These are phyloP conservation scores for Xylaria cubensis DNA, from an alignment of 495 filamentous ascomycete genomes.

Conservation along the genomic window DNA sequence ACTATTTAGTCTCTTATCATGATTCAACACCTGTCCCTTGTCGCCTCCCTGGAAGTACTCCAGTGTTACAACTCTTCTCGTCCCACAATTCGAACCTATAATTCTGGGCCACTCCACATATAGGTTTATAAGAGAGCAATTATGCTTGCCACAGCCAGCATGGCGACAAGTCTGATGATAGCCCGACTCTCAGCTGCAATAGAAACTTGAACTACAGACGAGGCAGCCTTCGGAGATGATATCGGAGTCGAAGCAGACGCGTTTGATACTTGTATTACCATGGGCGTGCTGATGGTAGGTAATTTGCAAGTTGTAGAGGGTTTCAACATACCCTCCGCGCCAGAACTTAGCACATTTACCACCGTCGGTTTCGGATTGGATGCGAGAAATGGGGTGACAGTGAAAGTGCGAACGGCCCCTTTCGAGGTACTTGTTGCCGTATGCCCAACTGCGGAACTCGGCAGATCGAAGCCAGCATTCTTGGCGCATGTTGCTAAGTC, in stretches of 20 bases:
- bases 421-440: constrained; percentile 1
- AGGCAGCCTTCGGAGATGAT: constrained; percentile 6
- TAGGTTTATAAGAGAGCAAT: constrained; percentile 27
- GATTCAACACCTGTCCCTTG: neutral
- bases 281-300: neutral
- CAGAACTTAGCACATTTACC: neutral
- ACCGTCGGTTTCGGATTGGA: neutral
- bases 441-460: constrained; percentile 24
- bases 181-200: constrained; percentile 18
- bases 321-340: neutral
- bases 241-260: constrained; percentile 20
- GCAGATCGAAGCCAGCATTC: constrained; percentile 45
- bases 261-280: constrained; percentile 23
- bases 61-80: neutral
- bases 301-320: neutral
- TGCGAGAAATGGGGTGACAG: constrained; percentile 31
- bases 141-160: constrained; percentile 24
- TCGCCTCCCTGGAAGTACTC: neutral
- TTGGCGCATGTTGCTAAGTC: constrained; percentile 44
- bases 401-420: constrained; percentile 27
- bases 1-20: constrained; percentile 22
- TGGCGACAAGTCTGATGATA: constrained; percentile 10
- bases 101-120: neutral
- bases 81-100: neutral
- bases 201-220: constrained; percentile 32